Conservation (phyloP, 1,284 basidiomycete species). For the Apiotrichum domesticum region DNA sequence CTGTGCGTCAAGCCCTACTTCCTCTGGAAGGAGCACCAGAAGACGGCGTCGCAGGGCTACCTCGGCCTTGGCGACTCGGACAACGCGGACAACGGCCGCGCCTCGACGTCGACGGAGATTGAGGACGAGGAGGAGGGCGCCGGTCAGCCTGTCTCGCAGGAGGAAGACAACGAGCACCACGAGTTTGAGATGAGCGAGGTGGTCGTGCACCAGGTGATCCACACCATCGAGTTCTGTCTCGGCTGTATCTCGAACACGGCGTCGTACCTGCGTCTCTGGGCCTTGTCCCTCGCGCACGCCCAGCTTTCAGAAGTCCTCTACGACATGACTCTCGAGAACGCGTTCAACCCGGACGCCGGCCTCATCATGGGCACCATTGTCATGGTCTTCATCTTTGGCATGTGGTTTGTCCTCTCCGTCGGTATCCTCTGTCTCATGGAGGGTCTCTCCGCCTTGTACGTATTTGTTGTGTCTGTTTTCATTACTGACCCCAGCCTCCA, state of each 20-base stretch:
- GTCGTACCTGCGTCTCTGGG: constrained; percentile 98
- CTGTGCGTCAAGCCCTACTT: constrained; percentile 90
- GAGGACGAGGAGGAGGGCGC: constrained; percentile 82
- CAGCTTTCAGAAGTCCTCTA: constrained; percentile 95
- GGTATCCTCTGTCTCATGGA: constrained; percentile 84
- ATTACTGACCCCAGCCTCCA: constrained; percentile 48
- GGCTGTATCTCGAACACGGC: constrained; percentile 98
- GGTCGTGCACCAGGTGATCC: constrained; percentile 93
- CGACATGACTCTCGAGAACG: constrained; percentile 68
- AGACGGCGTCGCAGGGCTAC: constrained; percentile 80
- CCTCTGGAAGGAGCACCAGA: constrained; percentile 82
- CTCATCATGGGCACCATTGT: constrained; percentile 53
- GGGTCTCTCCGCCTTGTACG: constrained; percentile 78
- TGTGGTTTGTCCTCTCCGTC: constrained; percentile 81
- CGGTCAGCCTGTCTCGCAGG: constrained; percentile 63
- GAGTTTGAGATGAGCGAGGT: constrained; percentile 82
- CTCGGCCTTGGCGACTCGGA: constrained; percentile 55
- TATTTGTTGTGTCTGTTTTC: background rate
- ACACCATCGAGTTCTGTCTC: constrained; percentile 98
- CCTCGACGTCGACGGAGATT: constrained; percentile 42
- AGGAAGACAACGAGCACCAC: constrained; percentile 51
- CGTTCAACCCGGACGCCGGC: constrained; percentile 51
- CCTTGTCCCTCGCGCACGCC: constrained; percentile 93
- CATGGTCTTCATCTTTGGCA: constrained; percentile 59
- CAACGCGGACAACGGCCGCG: constrained; percentile 28